Evolutionary conservation across 148 eudicot genomes (phyloP), one percentile per base, ranked within the genome.

Genomic region (Simmondsia chinensis): DNA sequence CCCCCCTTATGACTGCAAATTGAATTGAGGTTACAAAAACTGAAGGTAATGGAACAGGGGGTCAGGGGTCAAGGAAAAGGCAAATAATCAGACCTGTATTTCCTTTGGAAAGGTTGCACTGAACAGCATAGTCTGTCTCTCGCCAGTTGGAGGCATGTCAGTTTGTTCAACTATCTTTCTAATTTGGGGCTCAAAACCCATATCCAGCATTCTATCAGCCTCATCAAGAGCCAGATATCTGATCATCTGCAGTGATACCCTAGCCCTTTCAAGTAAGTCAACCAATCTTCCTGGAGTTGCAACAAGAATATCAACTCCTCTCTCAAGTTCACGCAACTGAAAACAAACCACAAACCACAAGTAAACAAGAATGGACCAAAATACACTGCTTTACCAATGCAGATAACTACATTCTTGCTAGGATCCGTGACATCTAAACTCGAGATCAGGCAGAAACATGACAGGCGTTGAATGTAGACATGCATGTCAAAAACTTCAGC

Each of bases 101-200:
- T 82, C 96, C 69, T 72, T 87, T 3, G 96, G 96, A 54, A 87
- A 87, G 34, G 96, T 87, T 23, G 96, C 94, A 72, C 96, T 87
- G 49, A 87, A 87, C 48, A 87, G 77, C 87, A 87, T 56, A 10
- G 96, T 87, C 67, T 87, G 96, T 57, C 96, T 64, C 18, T 46
- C 52, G 30, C 96, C 96, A 34, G 54, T 70, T 4, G 72, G 76
- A 55, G 96, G 88, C 94, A 79, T 87, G 68, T 74, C 88, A 68
- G 81, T 87, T 48, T 87, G 87, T 57, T 87, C 79, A 60, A 86
- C 96, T 15, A 87, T 87, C 72, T 87, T 87, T 54, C 96, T 79
- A 15, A 86, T 86, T 50, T 87, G 96, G 32, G 96, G 96, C 54
- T 87, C 96, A 67, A 87, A 87, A 20, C 96, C 94, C 96, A 87